Base-by-base conservation (phyloP, 805 yeast genomes). In the Candida railenensis region DNA sequence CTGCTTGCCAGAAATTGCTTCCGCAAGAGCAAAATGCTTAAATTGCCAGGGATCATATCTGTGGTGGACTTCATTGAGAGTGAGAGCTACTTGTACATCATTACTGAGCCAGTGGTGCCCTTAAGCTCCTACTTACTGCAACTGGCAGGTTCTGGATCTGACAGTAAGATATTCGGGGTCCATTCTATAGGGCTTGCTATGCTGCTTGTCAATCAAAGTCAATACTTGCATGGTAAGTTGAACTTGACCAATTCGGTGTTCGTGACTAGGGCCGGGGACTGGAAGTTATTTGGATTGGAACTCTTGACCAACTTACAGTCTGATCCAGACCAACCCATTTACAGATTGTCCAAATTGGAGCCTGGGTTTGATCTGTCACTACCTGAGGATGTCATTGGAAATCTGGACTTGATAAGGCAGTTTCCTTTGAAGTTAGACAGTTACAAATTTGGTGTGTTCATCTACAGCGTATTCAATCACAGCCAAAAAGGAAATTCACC, bases 251-350 rank as follows among this genome's bases (percentile, higher is more conserved):
- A 77, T 36, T 78, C 87, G 1, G 75, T 91, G 1, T 90, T 69
- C 59, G 82, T 88, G 14, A 85, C 79, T 45, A 43, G 45, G 11
- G 77, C 73, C 25, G 96, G 97, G 12, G 95, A 87, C 57, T 89
- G 96, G 92, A 84, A 81, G 48, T 60, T 91, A 22, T 86, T 87
- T 48, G 96, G 96, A 1, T 82, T 90, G 56, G 97, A 91, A 62
- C 62, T 84, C 1, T 65, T 81, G 32, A 74, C 85, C 1, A 77
- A 71, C 45, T 59, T 77, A 37, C 67, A 54, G 8, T 68, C 77
- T 3, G 82, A 73, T 50, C 74, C 76, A 16, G 74, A 75, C 16
- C 71, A 65, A 42, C 75, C 76, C 18, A 59, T 67, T 9, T 77
- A 71, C 51, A 61, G 74, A 33, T 59, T 60, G 37, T 72, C 59